These are phyloP conservation scores for Linum lewisii DNA, from an alignment of 345 rosid species.

Conservation along the genomic window DNA sequence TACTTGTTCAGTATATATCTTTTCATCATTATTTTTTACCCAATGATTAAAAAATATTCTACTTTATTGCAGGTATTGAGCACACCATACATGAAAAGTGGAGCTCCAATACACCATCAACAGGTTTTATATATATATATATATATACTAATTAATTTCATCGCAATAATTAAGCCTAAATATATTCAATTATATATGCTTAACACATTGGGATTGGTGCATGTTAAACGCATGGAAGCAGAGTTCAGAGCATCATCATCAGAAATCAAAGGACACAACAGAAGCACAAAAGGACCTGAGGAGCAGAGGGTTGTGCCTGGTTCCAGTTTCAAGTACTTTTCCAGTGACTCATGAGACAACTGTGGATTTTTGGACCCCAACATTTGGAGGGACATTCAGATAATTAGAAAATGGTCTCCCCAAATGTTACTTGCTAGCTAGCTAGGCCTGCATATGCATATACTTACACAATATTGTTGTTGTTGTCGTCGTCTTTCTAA, in stretches of 20 bases:
- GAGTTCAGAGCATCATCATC: constrained; percentile 25
- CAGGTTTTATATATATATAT: constrained; percentile 33
- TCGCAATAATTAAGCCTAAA: no score
- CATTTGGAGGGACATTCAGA: constrained; percentile 94
- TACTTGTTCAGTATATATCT: no score
- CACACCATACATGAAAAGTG: constrained; percentile 90
- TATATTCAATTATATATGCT: no score
- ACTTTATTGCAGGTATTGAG: constrained; percentile 51
- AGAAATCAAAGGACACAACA: constrained; percentile 32
- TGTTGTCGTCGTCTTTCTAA: no score
- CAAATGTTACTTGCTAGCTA: no score
- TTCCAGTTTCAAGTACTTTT: constrained; percentile 82
- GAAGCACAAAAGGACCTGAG: constrained; percentile 81
- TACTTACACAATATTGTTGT: no score
- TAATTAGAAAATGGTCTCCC: constrained; percentile 19
- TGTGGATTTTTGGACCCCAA: constrained; percentile 88
- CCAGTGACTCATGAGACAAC: constrained; percentile 78
- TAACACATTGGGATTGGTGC: no score
- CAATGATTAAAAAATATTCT: no score
- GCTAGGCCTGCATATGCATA: no score
- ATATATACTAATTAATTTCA: background rate
- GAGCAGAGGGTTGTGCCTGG: constrained; percentile 85
- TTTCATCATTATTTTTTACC: background rate
- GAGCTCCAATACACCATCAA: constrained; percentile 69
- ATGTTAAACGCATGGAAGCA: constrained; percentile 21